phyloP scores from a whole-genome alignment of 768 basidiomycete genomes.

The Kwoniella heveanensis region DNA sequence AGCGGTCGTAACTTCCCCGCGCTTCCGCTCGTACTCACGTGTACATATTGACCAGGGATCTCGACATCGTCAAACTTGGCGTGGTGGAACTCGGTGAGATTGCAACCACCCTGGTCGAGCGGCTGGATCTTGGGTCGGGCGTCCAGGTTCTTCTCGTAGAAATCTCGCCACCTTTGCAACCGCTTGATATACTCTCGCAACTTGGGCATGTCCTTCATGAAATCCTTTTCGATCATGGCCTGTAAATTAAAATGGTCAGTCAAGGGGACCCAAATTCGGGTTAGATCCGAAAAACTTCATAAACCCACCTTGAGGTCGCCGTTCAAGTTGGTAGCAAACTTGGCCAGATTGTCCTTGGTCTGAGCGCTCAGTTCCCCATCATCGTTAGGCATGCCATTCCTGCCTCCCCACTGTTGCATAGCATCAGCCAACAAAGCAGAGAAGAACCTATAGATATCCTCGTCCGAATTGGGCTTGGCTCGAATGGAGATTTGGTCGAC shows the following conservation, averaged over 20 bases:
- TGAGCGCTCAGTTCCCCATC: constrained; percentile 53
- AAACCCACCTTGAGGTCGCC: constrained; percentile 51
- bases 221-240: constrained; percentile 90
- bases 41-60: constrained; percentile 97
- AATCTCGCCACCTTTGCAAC: constrained; percentile 90
- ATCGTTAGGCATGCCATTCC: constrained; percentile 53
- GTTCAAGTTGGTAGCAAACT: constrained; percentile 57
- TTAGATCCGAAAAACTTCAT: not conserved
- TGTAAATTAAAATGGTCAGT: constrained; percentile 51
- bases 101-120: constrained; percentile 83
- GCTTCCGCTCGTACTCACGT: constrained; percentile 62
- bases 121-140: constrained; percentile 78
- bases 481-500: constrained; percentile 88
- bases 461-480: constrained; percentile 85
- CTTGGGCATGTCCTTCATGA: constrained; percentile 74
- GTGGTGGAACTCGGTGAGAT: constrained; percentile 96
- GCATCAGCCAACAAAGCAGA: constrained; percentile 86
- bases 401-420: constrained; percentile 61
- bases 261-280: too few species aligned
- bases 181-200: constrained; percentile 84
- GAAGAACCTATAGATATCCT: constrained; percentile 89
- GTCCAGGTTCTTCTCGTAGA: constrained; percentile 81
- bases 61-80: constrained; percentile 97
- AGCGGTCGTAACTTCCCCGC: not conserved
- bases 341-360: constrained; percentile 57